Percentiles rank a stretch among this genome's conserved stretches.
phyloP scores from a whole-genome alignment of 164 flowering plant genomes.

The Berberis vulgaris region DNA sequence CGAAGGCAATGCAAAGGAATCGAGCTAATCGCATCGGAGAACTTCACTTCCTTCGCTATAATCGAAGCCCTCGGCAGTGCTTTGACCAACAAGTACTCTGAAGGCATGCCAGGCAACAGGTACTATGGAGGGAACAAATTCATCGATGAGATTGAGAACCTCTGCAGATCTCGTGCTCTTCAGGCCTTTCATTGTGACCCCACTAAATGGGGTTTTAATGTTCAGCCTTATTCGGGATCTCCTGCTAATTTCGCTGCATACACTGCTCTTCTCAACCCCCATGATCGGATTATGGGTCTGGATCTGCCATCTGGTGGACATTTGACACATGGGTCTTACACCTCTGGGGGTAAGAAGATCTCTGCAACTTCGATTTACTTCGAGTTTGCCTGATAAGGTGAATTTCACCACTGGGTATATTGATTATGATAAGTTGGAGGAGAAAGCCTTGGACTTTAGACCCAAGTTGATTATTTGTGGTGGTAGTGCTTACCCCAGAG shows the following conservation, averaged over 20 bases:
- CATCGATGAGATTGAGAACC: slow-evolving; percentile 93
- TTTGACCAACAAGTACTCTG: slow-evolving; percentile 96
- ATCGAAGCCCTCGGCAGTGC: slow-evolving; percentile 90
- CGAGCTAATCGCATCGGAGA: slow-evolving; percentile 99
- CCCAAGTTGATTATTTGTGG: slow-evolving; percentile 94
- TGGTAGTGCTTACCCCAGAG: slow-evolving; percentile 95
- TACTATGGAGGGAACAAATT: slow-evolving; percentile 98
- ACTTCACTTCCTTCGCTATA: slow-evolving; percentile 95
- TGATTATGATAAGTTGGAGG: slow-evolving; percentile 91
- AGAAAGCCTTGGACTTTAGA: slow-evolving; percentile 97
- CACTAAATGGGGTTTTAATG: slow-evolving; percentile 87
- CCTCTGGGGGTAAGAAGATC: slow-evolving; percentile 92
- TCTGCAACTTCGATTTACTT: slow-evolving; percentile 96
- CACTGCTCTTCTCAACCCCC: slow-evolving; percentile 86
- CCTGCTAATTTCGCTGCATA: slow-evolving; percentile 98
- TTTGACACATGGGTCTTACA: slow-evolving; percentile 91
- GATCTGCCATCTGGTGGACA: slow-evolving; percentile 99
- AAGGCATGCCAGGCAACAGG: slow-evolving; percentile 96
- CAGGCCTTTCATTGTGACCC: slow-evolving; percentile 62
- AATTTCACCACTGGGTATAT: slow-evolving; percentile 63
- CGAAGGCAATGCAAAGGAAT: slow-evolving; percentile 88
- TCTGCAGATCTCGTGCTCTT: slow-evolving; percentile 79
- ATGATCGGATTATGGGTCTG: slow-evolving; percentile 93
- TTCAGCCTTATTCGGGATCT: slow-evolving; percentile 91
- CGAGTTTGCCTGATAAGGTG: slow-evolving; percentile 97